Percentiles rank a stretch among this genome's conserved stretches.
These are phyloP conservation scores for Funneliformis caledonium DNA, from an alignment of 371 early-diverging fungal genomes.

Conservation along the genomic window DNA sequence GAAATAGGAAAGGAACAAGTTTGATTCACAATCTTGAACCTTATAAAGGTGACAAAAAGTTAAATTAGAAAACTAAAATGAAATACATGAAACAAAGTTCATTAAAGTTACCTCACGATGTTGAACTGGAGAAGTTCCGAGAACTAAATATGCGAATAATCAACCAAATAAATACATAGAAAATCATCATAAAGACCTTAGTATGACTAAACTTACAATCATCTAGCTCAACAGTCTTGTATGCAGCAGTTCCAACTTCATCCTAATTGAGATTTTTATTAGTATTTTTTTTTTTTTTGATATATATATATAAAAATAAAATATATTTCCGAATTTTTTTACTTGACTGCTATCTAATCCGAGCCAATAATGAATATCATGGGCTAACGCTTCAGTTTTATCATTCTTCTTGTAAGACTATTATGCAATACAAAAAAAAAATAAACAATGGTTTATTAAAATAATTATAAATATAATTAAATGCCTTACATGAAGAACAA, in stretches of 20 bases:
- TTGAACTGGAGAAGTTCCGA: constrained; percentile 73
- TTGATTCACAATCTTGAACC: constrained; percentile 71
- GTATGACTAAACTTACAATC: constrained; percentile 59
- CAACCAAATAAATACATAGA: constrained; percentile 9
- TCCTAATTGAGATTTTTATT: constrained; percentile 49
- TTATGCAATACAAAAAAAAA: neutral
- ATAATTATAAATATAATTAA: neutral
- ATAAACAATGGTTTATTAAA: neutral
- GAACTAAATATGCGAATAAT: constrained; percentile 47
- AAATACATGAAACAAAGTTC: neutral
- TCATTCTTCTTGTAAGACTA: constrained; percentile 69
- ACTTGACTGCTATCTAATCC: constrained; percentile 70
- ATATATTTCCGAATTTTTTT: neutral
- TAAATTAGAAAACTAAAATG: too few species aligned
- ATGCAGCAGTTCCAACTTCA: constrained; percentile 89
- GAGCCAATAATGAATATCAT: constrained; percentile 88
- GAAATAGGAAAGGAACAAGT: constrained; percentile 72
- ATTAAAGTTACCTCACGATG: constrained; percentile 64
- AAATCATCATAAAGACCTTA: neutral
- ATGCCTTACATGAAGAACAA: constrained; percentile 69
- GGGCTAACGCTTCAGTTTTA: constrained; percentile 61
- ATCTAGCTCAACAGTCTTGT: constrained; percentile 89
- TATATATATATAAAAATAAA: neutral
- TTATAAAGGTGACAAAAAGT: neutral
- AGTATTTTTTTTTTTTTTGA: neutral